Evolutionary conservation across 1,139 yeast species (phyloP), one percentile per base, ranked within the genome.

Genomic region (Debaryomyces coudertii): DNA sequence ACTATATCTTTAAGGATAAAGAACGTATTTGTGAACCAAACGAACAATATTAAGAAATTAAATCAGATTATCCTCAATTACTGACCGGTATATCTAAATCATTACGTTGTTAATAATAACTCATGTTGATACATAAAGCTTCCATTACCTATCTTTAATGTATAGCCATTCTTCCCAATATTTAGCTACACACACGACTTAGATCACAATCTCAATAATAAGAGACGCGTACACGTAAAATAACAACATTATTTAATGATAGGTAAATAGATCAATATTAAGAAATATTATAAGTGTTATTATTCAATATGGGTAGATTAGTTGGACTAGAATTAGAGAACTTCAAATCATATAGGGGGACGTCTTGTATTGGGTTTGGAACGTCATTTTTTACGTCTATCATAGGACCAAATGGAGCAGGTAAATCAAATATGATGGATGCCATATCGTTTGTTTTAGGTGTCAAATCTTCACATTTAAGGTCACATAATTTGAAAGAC

Each of bases 331-430:
- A 87, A 62, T 72, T 93, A 31, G 74, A 79, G 65, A 90, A 95
- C 66, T 93, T 93, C 80, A 93, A 93, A 69, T 90, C 98, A 2
- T 93, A 93, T 61, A 75, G 80, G 48, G 98, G 96, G 0, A 77
- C 79, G 0, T 77, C 90, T 18, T 73, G 77, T 7, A 82, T 93
- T 16, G 96, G 95, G 2, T 87, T 92, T 64, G 98, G 96, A 1
- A 74, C 82, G 5, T 81, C 95, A 1, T 78, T 79, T 52, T 93
- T 95, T 69, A 89, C 96, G 1, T 87, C 96, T 40, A 89, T 93
- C 51, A 88, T 95, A 48, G 99, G 99, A 1, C 98, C 99, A 12
- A 95, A 95, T 76, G 99, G 99, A 14, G 87, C 97, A 1, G 99
- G 99, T 11, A 93, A 93, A 69, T 88, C 96, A 40, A 93, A 93